These are phyloP conservation scores for Solanum sejunctum DNA, from an alignment of 257 asterid species.

Conservation along the genomic window DNA sequence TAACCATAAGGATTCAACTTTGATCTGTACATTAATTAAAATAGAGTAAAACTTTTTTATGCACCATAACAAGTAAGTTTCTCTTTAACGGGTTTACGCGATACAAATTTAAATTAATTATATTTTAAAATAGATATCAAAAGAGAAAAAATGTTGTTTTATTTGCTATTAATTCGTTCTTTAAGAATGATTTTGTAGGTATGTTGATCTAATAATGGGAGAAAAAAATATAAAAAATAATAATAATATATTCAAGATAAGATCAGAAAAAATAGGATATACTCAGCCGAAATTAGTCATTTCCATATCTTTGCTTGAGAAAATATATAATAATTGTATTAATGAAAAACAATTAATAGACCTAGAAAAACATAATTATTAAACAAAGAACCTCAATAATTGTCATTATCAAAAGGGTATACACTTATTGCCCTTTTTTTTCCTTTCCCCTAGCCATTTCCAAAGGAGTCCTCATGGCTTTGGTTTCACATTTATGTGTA, in stretches of 20 bases:
- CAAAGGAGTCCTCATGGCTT: conserved; percentile 17
- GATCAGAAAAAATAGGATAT: background rate
- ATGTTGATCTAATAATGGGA: no score
- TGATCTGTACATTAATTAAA: background rate
- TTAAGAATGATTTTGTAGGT: no score
- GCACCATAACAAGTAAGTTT: no score
- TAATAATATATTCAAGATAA: no score
- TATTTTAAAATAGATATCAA: no score
- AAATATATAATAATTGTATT: background rate
- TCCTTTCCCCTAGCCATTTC: background rate
- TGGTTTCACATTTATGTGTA: conserved; percentile 14
- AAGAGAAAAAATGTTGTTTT: no score
- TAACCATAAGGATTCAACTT: background rate
- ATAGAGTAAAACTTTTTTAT: background rate
- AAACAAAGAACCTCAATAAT: conserved; percentile 23
- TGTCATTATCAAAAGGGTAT: conserved; percentile 26
- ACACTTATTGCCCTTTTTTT: conserved; percentile 8
- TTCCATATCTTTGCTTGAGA: conserved; percentile 3
- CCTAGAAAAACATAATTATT: conserved; percentile 8
- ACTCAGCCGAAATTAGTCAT: background rate
- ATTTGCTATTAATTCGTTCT: no score
- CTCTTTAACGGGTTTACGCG: no score
- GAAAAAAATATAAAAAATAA: no score
- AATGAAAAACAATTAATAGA: conserved; percentile 2
- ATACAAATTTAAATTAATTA: no score